phyloP scores from a whole-genome alignment of 2,329 filamentous ascomycete genomes.

The Fusarium chaquense region DNA sequence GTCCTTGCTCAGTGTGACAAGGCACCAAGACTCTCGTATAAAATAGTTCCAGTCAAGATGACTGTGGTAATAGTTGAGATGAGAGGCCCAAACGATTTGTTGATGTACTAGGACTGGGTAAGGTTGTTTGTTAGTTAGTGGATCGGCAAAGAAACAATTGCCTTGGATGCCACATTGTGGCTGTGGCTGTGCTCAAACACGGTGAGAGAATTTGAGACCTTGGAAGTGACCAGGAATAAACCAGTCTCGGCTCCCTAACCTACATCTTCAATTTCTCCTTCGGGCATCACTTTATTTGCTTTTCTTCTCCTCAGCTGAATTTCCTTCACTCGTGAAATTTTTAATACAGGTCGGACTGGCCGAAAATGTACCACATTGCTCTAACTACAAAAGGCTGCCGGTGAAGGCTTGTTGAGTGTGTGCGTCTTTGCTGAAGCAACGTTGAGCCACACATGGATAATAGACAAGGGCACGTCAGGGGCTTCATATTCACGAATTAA shows the following conservation, averaged over 20 bases:
- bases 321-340: slow-evolving; percentile 6
- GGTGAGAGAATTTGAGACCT: slow-evolving; percentile 18
- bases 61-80: slow-evolving; percentile 21
- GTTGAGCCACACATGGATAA: slow-evolving; percentile 6
- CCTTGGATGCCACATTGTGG: slow-evolving; percentile 33
- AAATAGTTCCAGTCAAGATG: background rate
- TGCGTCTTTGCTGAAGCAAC: slow-evolving; percentile 16
- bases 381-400: slow-evolving; percentile 35
- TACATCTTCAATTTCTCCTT: slow-evolving; percentile 6
- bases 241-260: slow-evolving; percentile 19
- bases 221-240: slow-evolving; percentile 27
- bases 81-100: slow-evolving; percentile 28
- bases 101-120: slow-evolving; percentile 16
- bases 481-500: slow-evolving; percentile 11
- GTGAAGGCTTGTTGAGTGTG: slow-evolving; percentile 33
- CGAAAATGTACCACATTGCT: slow-evolving; percentile 41
- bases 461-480: slow-evolving; percentile 24
- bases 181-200: slow-evolving; percentile 17
- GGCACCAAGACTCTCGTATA: slow-evolving; percentile 20
- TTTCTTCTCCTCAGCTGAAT: background rate
- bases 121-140: slow-evolving; percentile 36
- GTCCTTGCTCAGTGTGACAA: slow-evolving; percentile 25
- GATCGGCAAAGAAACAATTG: slow-evolving; percentile 16
- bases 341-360: slow-evolving; percentile 28
- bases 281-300: slow-evolving; percentile 2